These are phyloP conservation scores for Serendipita sp. DNA, from an alignment of 1,284 basidiomycete species.

Conservation along the genomic window DNA sequence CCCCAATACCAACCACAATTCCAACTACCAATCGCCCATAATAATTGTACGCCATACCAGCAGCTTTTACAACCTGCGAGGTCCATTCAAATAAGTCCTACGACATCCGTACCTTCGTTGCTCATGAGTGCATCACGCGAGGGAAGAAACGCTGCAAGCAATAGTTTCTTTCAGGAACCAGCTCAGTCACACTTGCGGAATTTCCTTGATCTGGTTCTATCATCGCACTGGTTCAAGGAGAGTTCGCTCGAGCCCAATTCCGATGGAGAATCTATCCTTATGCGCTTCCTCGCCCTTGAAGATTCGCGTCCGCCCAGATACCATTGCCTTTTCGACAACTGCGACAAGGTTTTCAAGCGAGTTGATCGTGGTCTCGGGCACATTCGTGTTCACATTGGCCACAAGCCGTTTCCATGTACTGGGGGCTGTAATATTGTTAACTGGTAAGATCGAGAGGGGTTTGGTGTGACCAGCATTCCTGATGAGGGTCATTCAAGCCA, in stretches of 20 bases:
- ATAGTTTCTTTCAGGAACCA: too few relatives aligned
- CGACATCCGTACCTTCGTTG: too few relatives aligned
- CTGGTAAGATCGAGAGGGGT: constrained; percentile 2
- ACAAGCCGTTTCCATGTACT: neutral
- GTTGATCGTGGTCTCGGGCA: neutral
- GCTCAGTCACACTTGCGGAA: too few relatives aligned
- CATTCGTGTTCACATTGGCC: neutral
- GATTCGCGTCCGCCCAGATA: neutral
- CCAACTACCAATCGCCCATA: too few relatives aligned
- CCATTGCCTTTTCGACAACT: neutral
- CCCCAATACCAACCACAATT: too few relatives aligned
- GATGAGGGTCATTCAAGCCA: neutral
- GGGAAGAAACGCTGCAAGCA: too few relatives aligned
- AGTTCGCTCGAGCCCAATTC: neutral
- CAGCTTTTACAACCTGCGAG: too few relatives aligned
- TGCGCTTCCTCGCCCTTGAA: neutral
- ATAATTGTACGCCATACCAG: too few relatives aligned
- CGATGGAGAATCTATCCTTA: neutral
- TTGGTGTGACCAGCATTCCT: neutral
- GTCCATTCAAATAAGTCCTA: too few relatives aligned
- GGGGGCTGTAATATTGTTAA: neutral
- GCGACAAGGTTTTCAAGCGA: neutral
- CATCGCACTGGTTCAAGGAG: neutral
- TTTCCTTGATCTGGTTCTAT: neutral
- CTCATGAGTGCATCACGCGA: too few relatives aligned